Percentiles rank a stretch among this genome's conserved stretches.
Evolutionary conservation across 371 early-diverging fungal species (phyloP).

Genomic region (Rhizopus stolonifer): DNA sequence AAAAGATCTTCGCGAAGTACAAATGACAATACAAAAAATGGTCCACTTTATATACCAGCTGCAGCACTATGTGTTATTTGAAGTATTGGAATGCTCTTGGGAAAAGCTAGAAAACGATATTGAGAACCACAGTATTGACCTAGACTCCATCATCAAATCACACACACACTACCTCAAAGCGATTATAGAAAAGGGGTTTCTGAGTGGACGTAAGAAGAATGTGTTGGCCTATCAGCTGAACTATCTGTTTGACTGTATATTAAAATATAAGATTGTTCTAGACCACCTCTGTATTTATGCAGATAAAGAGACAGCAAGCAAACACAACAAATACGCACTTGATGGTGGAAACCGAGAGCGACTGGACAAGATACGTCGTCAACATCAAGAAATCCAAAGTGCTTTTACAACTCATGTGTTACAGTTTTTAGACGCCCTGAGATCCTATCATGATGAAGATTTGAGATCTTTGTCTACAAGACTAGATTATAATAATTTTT

Average conservation of each 20-base stretch:
- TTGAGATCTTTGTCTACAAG: conserved; percentile 67
- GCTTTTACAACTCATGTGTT: conserved; percentile 27
- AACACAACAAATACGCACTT: neutral
- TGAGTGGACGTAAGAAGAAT: conserved; percentile 41
- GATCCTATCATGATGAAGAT: conserved; percentile 69
- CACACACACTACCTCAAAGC: conserved; percentile 65
- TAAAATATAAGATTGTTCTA: conserved; percentile 33
- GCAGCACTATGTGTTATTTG: conserved; percentile 85
- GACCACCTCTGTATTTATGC: conserved; percentile 35
- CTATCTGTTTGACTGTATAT: conserved; percentile 38
- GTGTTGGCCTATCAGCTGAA: conserved; percentile 34
- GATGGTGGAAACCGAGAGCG: conserved; percentile 24
- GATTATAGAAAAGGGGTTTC: conserved; percentile 64
- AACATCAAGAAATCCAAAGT: conserved; percentile 26
- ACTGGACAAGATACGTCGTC: conserved; percentile 36
- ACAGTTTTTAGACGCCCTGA: conserved; percentile 54
- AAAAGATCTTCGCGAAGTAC: conserved; percentile 62
- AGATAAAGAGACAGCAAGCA: conserved; percentile 2
- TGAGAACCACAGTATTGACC: conserved; percentile 59
- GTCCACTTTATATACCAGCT: conserved; percentile 91
- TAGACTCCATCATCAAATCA: conserved; percentile 72
- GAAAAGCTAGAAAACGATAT: conserved; percentile 68
- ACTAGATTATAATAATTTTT: conserved; percentile 80
- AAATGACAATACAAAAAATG: conserved; percentile 81
- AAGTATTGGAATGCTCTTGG: conserved; percentile 92